phyloP scores from a whole-genome alignment of 129 eudicot genomes.

The Pittosporum tobira region DNA sequence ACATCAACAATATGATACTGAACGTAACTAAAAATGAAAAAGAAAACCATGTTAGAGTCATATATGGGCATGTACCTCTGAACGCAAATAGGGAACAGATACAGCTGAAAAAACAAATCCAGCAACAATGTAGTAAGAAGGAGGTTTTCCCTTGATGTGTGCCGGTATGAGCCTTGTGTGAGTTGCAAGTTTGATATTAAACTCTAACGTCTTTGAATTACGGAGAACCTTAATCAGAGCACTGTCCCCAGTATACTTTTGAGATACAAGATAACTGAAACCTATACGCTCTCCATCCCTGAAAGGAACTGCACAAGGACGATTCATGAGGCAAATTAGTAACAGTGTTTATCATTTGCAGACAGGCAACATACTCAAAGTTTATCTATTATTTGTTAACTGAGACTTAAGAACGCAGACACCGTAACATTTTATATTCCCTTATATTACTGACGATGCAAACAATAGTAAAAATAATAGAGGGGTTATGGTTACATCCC shows the following conservation, averaged over 20 bases:
- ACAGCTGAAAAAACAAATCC: conserved; percentile 56
- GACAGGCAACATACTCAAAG: not conserved
- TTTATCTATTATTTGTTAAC: no score
- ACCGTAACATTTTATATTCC: no score
- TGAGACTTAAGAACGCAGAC: no score
- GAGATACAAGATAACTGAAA: conserved; percentile 60
- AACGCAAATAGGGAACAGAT: conserved; percentile 54
- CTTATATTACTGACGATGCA: no score
- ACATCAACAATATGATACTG: no score
- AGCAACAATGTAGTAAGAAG: conserved; percentile 48
- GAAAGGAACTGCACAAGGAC: conserved; percentile 44
- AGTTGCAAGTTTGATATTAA: conserved; percentile 44
- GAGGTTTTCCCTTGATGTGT: conserved; percentile 45
- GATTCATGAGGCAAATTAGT: conserved; percentile 1
- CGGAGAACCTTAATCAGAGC: conserved; percentile 51
- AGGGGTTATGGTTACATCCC: no score
- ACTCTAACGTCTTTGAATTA: conserved; percentile 35
- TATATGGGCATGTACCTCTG: conserved; percentile 28
- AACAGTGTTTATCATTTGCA: not conserved
- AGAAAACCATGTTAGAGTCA: no score
- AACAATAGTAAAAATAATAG: no score
- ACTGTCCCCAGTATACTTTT: conserved; percentile 44
- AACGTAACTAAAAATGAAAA: no score
- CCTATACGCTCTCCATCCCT: conserved; percentile 65
- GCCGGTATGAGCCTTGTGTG: conserved; percentile 53